phyloP scores from a whole-genome alignment of 331 rosid genomes.

The Prunus yedoensis region DNA sequence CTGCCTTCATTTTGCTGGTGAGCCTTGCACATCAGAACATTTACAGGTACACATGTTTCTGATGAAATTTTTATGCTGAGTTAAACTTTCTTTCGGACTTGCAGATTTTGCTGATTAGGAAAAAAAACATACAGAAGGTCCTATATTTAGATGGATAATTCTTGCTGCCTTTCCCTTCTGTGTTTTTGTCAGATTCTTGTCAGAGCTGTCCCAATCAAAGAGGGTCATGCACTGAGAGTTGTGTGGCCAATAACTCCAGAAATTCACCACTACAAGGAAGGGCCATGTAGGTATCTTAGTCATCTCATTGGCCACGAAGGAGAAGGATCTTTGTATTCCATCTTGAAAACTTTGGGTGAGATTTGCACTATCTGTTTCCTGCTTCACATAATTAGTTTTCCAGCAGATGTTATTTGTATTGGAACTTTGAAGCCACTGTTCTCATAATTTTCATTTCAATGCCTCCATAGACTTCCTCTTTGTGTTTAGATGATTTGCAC shows the following conservation, averaged over 20 bases:
- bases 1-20: no score
- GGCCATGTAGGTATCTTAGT: slow-evolving; percentile 91
- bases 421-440: not conserved
- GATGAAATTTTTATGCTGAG: no score
- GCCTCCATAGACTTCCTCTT: not conserved
- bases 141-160: slow-evolving; percentile 15
- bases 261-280: slow-evolving; percentile 79
- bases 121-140: not conserved
- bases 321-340: slow-evolving; percentile 87
- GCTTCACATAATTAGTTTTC: slow-evolving; percentile 22
- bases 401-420: slow-evolving; percentile 14
- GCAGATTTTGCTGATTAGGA: not conserved
- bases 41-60: no score
- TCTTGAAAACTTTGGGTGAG: slow-evolving; percentile 93
- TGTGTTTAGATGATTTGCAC: not conserved
- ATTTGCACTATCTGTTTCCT: slow-evolving; percentile 32
- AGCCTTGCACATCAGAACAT: no score
- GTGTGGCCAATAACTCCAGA: slow-evolving; percentile 92
- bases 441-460: not conserved
- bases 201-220: slow-evolving; percentile 73
- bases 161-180: slow-evolving; percentile 17
- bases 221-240: slow-evolving; percentile 78
- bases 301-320: slow-evolving; percentile 98
- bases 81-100: no score
- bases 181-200: slow-evolving; percentile 72